These are phyloP conservation scores for Echeveria elegans DNA, from an alignment of 164 flowering plant genomes.

Conservation along the genomic window DNA sequence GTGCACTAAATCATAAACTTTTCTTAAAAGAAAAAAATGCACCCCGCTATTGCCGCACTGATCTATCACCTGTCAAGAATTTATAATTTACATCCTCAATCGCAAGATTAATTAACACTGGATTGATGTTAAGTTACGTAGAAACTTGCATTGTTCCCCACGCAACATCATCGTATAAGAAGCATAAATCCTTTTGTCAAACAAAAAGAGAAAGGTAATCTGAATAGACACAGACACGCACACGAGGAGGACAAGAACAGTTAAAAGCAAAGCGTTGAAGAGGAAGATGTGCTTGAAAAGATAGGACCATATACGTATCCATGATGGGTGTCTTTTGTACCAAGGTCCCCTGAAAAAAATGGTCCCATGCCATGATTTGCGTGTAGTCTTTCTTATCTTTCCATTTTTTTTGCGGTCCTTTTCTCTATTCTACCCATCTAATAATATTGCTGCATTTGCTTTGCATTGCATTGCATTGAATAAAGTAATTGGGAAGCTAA, in stretches of 20 bases:
- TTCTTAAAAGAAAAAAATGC: too few species aligned
- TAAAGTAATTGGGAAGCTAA: not conserved
- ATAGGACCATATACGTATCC: not conserved
- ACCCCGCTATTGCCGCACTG: too few species aligned
- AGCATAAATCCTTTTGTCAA: not conserved
- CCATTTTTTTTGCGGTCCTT: not conserved
- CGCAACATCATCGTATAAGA: not conserved
- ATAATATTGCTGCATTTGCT: not conserved
- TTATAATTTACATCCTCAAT: too few species aligned
- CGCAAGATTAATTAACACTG: too few species aligned
- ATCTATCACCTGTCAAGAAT: too few species aligned
- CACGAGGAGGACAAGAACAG: not conserved
- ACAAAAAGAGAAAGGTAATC: not conserved
- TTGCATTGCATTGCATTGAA: not conserved
- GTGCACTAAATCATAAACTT: not conserved
- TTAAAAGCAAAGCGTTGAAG: not conserved
- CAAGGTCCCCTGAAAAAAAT: not conserved
- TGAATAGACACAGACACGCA: not conserved
- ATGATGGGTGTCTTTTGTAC: not conserved
- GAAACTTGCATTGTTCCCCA: not conserved
- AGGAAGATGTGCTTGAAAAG: not conserved
- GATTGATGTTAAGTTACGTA: too few species aligned
- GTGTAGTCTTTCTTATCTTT: not conserved
- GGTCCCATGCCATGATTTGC: slow-evolving; percentile 5
- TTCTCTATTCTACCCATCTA: not conserved